Conservation (phyloP, 306 rosid species). For the Lotus japonicus region DNA sequence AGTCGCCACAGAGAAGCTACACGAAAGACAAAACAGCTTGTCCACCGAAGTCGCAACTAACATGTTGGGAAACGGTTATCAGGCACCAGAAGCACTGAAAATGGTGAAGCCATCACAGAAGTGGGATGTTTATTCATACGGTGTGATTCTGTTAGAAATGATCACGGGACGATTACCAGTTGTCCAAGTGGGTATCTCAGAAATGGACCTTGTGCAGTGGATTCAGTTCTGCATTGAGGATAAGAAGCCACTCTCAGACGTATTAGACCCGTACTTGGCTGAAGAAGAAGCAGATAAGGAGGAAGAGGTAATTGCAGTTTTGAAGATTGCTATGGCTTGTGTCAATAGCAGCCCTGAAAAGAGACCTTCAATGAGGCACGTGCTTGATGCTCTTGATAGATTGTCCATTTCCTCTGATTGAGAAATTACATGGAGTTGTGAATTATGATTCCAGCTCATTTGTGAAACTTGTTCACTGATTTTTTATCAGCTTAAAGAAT, state of each 20-base stretch:
- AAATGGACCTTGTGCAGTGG: slow-evolving; percentile 95
- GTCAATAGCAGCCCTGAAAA: slow-evolving; percentile 73
- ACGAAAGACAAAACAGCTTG: slow-evolving; percentile 55
- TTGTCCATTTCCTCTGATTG: slow-evolving; percentile 47
- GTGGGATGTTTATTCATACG: slow-evolving; percentile 93
- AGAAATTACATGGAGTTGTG: slow-evolving; percentile 18
- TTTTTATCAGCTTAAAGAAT: too few species aligned
- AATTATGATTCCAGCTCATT: slow-evolving; percentile 28
- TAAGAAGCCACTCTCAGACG: slow-evolving; percentile 81
- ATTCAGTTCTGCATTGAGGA: slow-evolving; percentile 90
- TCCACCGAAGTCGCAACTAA: slow-evolving; percentile 41
- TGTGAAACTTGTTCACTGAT: slow-evolving; percentile 17
- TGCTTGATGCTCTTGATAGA: slow-evolving; percentile 72
- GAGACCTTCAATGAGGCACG: slow-evolving; percentile 90
- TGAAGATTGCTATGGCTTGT: slow-evolving; percentile 95
- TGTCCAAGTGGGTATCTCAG: slow-evolving; percentile 64
- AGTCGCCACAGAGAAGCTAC: slow-evolving; percentile 49
- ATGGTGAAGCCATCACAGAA: slow-evolving; percentile 95
- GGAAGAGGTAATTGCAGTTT: slow-evolving; percentile 73
- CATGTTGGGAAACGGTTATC: slow-evolving; percentile 53
- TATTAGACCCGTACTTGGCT: slow-evolving; percentile 61
- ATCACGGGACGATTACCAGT: slow-evolving; percentile 78
- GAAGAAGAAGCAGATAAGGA: slow-evolving; percentile 73
- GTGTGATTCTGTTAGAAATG: slow-evolving; percentile 84
- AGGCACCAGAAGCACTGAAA: slow-evolving; percentile 86